These are phyloP conservation scores for Xylaria hypoxylon DNA, from an alignment of 2,329 filamentous ascomycete species.

Conservation along the genomic window DNA sequence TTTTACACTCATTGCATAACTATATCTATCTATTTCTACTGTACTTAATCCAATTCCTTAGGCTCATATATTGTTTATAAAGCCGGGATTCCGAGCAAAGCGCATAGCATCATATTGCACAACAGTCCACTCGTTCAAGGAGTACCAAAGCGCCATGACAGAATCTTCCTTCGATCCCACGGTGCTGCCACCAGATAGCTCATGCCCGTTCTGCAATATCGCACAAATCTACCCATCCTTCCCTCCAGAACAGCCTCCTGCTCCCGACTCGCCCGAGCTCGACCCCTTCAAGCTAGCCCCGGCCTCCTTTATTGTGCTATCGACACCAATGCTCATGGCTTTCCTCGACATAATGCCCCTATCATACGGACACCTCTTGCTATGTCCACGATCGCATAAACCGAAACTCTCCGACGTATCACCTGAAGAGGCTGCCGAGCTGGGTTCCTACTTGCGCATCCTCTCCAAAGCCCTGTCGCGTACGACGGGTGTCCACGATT, in stretches of 20 bases:
- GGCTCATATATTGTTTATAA: neutral
- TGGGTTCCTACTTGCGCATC: conserved; percentile 76
- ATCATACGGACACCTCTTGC: conserved; percentile 82
- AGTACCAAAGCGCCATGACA: conserved; percentile 20
- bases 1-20: neutral
- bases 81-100: neutral
- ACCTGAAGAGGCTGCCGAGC: conserved; percentile 71
- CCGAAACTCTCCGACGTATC: conserved; percentile 80
- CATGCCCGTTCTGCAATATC: conserved; percentile 74
- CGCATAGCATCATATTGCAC: neutral
- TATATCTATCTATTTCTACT: neutral
- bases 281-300: conserved; percentile 48
- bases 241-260: conserved; percentile 58
- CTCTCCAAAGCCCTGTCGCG: conserved; percentile 77
- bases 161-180: conserved; percentile 53
- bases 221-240: conserved; percentile 61
- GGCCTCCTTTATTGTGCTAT: conserved; percentile 75
- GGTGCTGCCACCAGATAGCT: conserved; percentile 48
- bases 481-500: conserved; percentile 80
- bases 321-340: conserved; percentile 80
- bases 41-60: neutral
- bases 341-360: conserved; percentile 96
- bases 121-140: neutral
- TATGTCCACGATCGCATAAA: conserved; percentile 81
- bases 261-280: conserved; percentile 51